phyloP scores from a whole-genome alignment of 176 grass and related monocot genomes.

The Raddia guianensis region DNA sequence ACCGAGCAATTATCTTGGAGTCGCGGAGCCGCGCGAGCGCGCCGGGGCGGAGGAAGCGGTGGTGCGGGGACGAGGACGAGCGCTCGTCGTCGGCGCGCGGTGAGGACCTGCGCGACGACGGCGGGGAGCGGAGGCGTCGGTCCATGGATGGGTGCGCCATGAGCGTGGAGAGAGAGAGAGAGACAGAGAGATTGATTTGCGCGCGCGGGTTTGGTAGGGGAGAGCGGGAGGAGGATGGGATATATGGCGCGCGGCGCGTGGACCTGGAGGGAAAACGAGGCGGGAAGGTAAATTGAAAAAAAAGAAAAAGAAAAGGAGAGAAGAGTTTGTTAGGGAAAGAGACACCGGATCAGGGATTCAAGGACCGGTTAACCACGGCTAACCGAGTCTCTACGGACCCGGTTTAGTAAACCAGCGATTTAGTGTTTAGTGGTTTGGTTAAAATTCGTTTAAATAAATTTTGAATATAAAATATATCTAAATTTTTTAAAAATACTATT shows the following conservation, averaged over 20 bases:
- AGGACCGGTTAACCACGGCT: too few species aligned
- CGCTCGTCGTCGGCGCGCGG: conserved; percentile 42
- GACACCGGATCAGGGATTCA: too few species aligned
- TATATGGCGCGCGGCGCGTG: conserved; percentile 2
- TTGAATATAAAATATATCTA: too few species aligned
- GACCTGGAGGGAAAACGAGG: conserved; percentile 39
- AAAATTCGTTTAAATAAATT: too few species aligned
- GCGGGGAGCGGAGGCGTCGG: conserved; percentile 43
- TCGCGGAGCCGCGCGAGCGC: conserved; percentile 74
- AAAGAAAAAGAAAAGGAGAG: too few species aligned
- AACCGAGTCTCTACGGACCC: too few species aligned
- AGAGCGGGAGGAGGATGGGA: neutral
- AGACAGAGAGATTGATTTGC: neutral
- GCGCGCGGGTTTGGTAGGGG: conserved; percentile 15
- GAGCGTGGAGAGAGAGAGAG: neutral
- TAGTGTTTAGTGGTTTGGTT: too few species aligned
- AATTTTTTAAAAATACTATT: too few species aligned
- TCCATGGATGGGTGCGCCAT: conserved; percentile 33
- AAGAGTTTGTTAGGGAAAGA: too few species aligned
- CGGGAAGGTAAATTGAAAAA: conserved; percentile 12
- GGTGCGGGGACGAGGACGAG: conserved; percentile 30
- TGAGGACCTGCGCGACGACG: conserved; percentile 33
- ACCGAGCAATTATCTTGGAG: conserved; percentile 74
- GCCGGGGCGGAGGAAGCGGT: conserved; percentile 78
- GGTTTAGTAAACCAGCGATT: too few species aligned